These are phyloP conservation scores for Diaporthe ampelina DNA, from an alignment of 2,329 filamentous ascomycete genomes.

Conservation along the genomic window DNA sequence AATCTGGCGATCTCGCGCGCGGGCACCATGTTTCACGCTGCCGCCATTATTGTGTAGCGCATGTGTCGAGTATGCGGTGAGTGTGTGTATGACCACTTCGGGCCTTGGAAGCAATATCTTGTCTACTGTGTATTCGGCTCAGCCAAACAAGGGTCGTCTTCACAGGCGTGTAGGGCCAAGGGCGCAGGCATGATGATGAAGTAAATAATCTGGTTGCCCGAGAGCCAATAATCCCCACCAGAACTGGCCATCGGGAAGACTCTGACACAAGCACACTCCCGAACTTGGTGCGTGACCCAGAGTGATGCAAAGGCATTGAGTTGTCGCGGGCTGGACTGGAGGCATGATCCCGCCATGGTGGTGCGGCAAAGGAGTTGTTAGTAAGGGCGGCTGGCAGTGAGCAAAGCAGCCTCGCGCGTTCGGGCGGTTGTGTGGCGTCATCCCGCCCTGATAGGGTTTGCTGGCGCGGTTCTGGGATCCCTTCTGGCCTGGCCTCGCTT, in stretches of 20 bases:
- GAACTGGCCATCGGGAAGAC: not conserved
- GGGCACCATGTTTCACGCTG: constrained; percentile 29
- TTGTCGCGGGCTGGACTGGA: constrained; percentile 18
- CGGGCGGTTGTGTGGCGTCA: constrained; percentile 5
- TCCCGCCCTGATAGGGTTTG: constrained; percentile 25
- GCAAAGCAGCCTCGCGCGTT: constrained; percentile 18
- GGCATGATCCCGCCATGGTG: constrained; percentile 28
- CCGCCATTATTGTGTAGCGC: not conserved
- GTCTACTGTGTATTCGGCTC: not conserved
- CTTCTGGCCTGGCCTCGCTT: constrained; percentile 3
- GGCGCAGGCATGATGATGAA: not conserved
- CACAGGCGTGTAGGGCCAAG: not conserved
- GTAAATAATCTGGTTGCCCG: not conserved
- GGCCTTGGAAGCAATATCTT: constrained; percentile 23
- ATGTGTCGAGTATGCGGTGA: not conserved
- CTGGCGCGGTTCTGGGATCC: not conserved
- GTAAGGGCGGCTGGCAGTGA: no score
- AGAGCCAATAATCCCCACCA: not conserved
- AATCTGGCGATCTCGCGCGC: constrained; percentile 22
- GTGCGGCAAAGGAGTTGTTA: constrained; percentile 1
- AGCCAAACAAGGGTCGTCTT: not conserved
- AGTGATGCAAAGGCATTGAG: constrained; percentile 25
- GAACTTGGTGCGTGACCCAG: not conserved
- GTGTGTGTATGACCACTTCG: not conserved
- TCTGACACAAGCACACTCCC: not conserved